Evolutionary conservation across 2,329 filamentous ascomycete genomes (phyloP).

Genomic region (Tolypocladium album): DNA sequence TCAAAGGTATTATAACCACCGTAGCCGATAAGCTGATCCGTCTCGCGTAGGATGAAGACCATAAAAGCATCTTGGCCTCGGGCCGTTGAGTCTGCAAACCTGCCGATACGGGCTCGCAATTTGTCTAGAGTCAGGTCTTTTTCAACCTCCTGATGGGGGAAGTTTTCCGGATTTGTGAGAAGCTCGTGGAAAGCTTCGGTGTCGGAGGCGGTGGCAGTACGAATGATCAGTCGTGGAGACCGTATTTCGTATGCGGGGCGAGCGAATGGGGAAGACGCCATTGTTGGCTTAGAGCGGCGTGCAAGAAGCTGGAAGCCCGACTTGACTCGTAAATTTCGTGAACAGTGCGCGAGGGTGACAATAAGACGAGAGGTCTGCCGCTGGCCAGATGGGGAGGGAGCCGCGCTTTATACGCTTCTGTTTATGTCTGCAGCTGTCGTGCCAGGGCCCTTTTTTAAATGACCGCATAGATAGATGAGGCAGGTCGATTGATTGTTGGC

Average conservation of each 20-base stretch:
- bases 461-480: no score
- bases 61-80: not conserved
- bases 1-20: not conserved
- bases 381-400: no score
- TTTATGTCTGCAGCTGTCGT: no score
- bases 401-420: no score
- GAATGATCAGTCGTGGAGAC: not conserved
- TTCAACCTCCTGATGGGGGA: not conserved
- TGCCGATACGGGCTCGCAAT: not conserved
- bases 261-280: not conserved
- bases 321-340: no score
- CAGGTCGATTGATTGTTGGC: no score
- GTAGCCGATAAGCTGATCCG: not conserved
- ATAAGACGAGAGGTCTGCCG: no score
- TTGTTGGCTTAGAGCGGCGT: not conserved
- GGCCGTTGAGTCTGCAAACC: not conserved
- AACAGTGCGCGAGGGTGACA: no score
- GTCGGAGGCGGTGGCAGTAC: not conserved
- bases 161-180: not conserved
- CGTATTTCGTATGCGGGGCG: not conserved
- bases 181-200: not conserved
- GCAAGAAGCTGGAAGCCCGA: not conserved
- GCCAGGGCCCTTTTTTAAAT: no score
- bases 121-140: not conserved
- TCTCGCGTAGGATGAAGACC: not conserved